phyloP scores from a whole-genome alignment of 2,329 filamentous ascomycete genomes.

The Cladophialophora immunda region DNA sequence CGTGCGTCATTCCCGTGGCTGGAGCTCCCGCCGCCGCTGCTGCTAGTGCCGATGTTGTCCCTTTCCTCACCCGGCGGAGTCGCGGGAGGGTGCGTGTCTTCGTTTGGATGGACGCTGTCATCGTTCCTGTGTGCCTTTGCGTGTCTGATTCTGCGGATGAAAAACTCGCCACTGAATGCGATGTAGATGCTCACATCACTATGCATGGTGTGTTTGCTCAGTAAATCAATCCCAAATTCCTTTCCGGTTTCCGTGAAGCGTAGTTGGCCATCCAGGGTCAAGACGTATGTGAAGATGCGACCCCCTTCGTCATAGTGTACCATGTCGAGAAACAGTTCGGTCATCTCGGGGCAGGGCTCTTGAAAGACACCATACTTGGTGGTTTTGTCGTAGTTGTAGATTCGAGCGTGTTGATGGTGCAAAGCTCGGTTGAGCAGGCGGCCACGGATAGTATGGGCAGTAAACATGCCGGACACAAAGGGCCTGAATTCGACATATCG shows the following conservation, averaged over 20 bases:
- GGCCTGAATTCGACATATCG: slow-evolving; percentile 93
- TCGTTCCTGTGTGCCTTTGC: slow-evolving; percentile 46
- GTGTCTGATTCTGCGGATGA: slow-evolving; percentile 75
- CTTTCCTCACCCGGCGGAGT: slow-evolving; percentile 51
- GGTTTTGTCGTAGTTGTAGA: slow-evolving; percentile 85
- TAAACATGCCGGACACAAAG: slow-evolving; percentile 90
- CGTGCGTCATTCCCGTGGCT: background rate
- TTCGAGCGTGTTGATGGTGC: slow-evolving; percentile 85
- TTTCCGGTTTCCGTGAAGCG: slow-evolving; percentile 96
- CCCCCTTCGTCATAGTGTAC: slow-evolving; percentile 86
- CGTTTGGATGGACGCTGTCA: slow-evolving; percentile 40
- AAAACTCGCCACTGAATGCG: slow-evolving; percentile 92
- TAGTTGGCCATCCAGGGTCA: slow-evolving; percentile 85
- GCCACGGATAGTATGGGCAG: slow-evolving; percentile 77
- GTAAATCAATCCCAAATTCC: slow-evolving; percentile 90
- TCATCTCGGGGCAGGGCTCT: slow-evolving; percentile 73
- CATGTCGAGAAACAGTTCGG: slow-evolving; percentile 83
- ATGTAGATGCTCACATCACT: slow-evolving; percentile 91
- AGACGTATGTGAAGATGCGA: slow-evolving; percentile 88
- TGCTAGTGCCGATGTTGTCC: slow-evolving; percentile 41
- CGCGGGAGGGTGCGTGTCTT: slow-evolving; percentile 58
- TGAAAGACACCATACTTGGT: slow-evolving; percentile 77
- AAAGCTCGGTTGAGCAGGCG: slow-evolving; percentile 83
- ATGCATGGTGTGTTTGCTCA: slow-evolving; percentile 98
- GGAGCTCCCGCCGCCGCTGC: slow-evolving; percentile 30